Base-by-base conservation (phyloP, 1,284 basidiomycete species). In the Moesziomyces sp. region DNA sequence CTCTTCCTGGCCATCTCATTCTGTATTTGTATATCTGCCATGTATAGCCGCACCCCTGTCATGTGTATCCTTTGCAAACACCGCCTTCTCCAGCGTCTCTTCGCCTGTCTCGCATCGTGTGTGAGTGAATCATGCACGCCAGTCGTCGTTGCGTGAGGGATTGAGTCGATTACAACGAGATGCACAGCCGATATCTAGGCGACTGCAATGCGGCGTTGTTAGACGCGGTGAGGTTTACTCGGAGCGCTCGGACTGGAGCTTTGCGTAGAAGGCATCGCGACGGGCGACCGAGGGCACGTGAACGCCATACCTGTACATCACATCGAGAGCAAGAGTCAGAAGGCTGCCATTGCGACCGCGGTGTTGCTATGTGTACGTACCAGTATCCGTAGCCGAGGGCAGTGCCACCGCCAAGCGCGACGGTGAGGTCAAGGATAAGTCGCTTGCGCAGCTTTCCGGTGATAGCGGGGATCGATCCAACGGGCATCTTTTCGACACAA, bases 391-490 rank as follows among this genome's bases (percentile, higher is more conserved):
- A 81, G 46, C 80, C 80, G 40, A 77, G 70, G 44, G 70, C 78
- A 38, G 70, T 74, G 30, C 80, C 80, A 49, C 78, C 78, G 24
- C 80, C 80, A 26, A 81, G 68, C 42, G 78, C 80, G 59, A 81
- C 78, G 51, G 67, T 73, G 46, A 81, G 66, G 66, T 81, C 80
- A 52, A 81, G 76, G 57, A 81, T 81, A 46, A 81, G 73, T 53
- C 80, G 74, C 77, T 81, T 81, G 65, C 80, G 80, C 61, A 81
- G 66, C 76, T 80, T 81, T 57, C 80, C 80, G 47, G 80, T 81
- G 71, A 81, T 81, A 61, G 80, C 62, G 33, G 80, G 62, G 61
- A 81, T 73, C 49, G 72, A 58, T 64, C 73, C 76, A 56, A 75
- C 73, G 52, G 77, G 75, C 77, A 79, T 79, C 58, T 60, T 57